phyloP scores from a whole-genome alignment of 225 moss, liverwort and hornwort species.

The Antitrichia curtipendula region DNA sequence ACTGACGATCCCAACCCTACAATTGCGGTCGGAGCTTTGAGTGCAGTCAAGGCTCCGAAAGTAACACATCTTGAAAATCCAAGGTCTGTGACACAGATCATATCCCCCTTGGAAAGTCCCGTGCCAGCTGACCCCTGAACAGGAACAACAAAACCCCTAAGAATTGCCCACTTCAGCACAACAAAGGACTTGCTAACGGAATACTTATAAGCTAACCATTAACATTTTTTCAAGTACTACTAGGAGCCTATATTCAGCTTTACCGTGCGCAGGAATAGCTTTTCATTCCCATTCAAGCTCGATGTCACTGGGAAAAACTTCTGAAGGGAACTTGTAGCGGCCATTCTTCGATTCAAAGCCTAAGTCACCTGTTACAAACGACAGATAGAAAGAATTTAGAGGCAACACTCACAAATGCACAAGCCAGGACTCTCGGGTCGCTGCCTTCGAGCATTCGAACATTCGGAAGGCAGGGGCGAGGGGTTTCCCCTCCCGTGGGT shows the following conservation, averaged over 20 bases:
- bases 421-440: background rate
- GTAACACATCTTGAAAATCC: constrained; percentile 20
- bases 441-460: background rate
- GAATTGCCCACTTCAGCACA: background rate
- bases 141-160: background rate
- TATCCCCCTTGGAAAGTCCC: constrained; percentile 12
- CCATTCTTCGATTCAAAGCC: constrained; percentile 5
- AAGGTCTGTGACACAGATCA: constrained; percentile 24
- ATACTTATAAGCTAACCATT: background rate
- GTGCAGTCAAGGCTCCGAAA: constrained; percentile 14
- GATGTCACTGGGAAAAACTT: background rate
- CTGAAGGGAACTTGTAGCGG: constrained; percentile 12
- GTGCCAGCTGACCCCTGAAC: background rate
- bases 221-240: too few relatives aligned
- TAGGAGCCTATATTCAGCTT: background rate
- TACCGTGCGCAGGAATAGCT: constrained; percentile 9
- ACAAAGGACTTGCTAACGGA: background rate
- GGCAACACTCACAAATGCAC: background rate
- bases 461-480: background rate
- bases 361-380: background rate
- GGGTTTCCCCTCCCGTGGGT: background rate
- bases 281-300: constrained; percentile 2
- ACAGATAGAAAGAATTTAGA: background rate
- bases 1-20: constrained; percentile 2
- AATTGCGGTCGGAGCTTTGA: background rate